Percentiles rank a stretch among this genome's conserved stretches.
These are phyloP conservation scores for Lithospermum erythrorhizon DNA, from an alignment of 257 asterid species.

Conservation along the genomic window DNA sequence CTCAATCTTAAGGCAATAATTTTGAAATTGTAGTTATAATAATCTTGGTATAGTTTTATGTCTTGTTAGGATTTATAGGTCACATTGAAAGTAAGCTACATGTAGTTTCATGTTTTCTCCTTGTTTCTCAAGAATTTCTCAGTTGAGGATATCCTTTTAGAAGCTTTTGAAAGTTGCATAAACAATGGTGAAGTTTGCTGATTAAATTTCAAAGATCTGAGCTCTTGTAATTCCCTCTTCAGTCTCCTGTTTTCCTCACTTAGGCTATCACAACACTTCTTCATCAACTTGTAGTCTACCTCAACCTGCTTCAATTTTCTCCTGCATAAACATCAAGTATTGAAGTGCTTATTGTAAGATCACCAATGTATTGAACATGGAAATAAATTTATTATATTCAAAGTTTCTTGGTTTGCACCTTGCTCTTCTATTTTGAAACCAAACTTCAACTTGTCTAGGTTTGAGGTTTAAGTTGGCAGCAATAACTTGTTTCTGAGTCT, in stretches of 20 bases:
- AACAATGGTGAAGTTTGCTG: background rate
- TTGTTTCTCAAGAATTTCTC: background rate
- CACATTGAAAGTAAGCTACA: too few relatives aligned
- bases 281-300: constrained; percentile 6
- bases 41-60: too few relatives aligned
- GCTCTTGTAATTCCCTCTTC: constrained; percentile 10
- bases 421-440: constrained; percentile 80
- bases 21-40: too few relatives aligned
- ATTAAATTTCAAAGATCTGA: background rate
- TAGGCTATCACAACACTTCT: constrained; percentile 7
- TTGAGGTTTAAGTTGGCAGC: constrained; percentile 48
- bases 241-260: constrained; percentile 10
- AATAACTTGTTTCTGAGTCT: constrained; percentile 43
- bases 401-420: constrained; percentile 20
- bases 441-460: constrained; percentile 70
- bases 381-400: too few relatives aligned
- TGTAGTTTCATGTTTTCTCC: background rate
- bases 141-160: background rate
- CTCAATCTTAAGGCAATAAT: too few relatives aligned
- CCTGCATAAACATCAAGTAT: background rate
- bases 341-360: too few relatives aligned
- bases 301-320: constrained; percentile 10
- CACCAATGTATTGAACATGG: too few relatives aligned
- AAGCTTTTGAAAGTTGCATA: background rate
- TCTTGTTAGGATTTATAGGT: too few relatives aligned